Conservation (phyloP, 768 basidiomycete genomes). For the Lentinula guzmanii region DNA sequence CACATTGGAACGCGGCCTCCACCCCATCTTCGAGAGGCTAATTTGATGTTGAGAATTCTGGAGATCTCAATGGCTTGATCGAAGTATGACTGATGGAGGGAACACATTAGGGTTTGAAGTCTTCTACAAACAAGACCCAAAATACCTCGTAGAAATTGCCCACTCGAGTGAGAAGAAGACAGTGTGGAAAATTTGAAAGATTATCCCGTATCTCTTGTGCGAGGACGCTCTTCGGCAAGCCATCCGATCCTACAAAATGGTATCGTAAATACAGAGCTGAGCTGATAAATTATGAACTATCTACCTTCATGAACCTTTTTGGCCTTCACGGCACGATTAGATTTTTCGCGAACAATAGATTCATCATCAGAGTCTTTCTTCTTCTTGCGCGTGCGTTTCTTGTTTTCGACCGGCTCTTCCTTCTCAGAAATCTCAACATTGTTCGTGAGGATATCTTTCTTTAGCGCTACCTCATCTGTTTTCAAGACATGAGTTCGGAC, state of each 20-base stretch:
- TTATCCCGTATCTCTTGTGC: slow-evolving; percentile 70
- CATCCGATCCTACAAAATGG: neutral
- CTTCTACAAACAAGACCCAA: neutral
- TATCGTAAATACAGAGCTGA: neutral
- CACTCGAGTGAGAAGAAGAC: slow-evolving; percentile 85
- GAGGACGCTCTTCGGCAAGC: slow-evolving; percentile 38
- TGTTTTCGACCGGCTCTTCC: neutral
- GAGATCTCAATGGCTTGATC: slow-evolving; percentile 82
- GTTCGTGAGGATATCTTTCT: neutral
- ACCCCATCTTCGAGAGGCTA: slow-evolving; percentile 73
- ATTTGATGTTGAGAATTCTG: slow-evolving; percentile 72
- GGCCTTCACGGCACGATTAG: neutral
- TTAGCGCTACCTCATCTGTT: neutral
- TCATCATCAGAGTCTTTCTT: neutral
- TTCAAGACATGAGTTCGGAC: neutral
- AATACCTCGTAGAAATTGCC: slow-evolving; percentile 93
- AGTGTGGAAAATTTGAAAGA: slow-evolving; percentile 74
- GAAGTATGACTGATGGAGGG: slow-evolving; percentile 73
- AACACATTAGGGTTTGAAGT: neutral
- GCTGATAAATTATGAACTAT: neutral
- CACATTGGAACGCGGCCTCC: slow-evolving; percentile 73
- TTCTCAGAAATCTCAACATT: neutral
- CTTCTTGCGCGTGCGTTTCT: neutral
- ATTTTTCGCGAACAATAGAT: neutral
- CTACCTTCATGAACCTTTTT: neutral